A percentile compares a stretch with the other conserved stretches of the same genome.
Evolutionary conservation across 176 grass and related monocot species (phyloP).

Genomic region (Oryza officinalis): DNA sequence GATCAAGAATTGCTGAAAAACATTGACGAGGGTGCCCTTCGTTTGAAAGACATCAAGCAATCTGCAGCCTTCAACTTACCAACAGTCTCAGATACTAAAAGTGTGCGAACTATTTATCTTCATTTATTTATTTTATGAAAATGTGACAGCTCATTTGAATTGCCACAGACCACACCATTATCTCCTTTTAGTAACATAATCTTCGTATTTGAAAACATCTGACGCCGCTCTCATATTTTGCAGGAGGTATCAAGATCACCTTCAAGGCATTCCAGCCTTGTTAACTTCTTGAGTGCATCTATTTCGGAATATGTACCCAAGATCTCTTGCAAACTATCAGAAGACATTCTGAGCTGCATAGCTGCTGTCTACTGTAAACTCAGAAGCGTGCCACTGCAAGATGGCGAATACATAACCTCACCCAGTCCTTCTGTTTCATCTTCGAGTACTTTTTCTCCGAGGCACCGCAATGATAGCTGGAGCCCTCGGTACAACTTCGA

Average conservation of each 20-base stretch:
- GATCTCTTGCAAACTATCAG: constrained; percentile 82
- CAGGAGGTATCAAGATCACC: constrained; percentile 55
- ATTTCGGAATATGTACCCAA: constrained; percentile 64
- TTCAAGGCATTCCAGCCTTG: constrained; percentile 66
- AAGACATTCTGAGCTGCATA: constrained; percentile 90
- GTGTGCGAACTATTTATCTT: constrained; percentile 17
- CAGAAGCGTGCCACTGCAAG: constrained; percentile 41
- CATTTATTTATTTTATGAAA: neutral
- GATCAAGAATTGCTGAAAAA: constrained; percentile 45
- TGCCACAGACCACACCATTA: neutral
- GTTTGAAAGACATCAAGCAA: constrained; percentile 52
- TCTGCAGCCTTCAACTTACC: constrained; percentile 43
- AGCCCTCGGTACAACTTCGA: constrained; percentile 58
- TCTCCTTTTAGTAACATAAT: neutral
- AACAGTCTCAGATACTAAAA: constrained; percentile 44
- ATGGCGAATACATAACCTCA: constrained; percentile 42
- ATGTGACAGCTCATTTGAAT: neutral
- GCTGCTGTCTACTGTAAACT: constrained; percentile 79
- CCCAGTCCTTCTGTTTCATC: constrained; percentile 63
- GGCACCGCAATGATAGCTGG: constrained; percentile 50
- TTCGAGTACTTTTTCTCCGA: constrained; percentile 74
- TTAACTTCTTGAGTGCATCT: constrained; percentile 72
- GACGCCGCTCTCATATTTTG: constrained; percentile 3
- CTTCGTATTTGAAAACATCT: constrained; percentile 26
- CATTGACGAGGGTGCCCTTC: constrained; percentile 42